A percentile compares a stretch with the other conserved stretches of the same genome.
Evolutionary conservation across 768 basidiomycete genomes (phyloP).

Genomic region (Heimioporus sp.): DNA sequence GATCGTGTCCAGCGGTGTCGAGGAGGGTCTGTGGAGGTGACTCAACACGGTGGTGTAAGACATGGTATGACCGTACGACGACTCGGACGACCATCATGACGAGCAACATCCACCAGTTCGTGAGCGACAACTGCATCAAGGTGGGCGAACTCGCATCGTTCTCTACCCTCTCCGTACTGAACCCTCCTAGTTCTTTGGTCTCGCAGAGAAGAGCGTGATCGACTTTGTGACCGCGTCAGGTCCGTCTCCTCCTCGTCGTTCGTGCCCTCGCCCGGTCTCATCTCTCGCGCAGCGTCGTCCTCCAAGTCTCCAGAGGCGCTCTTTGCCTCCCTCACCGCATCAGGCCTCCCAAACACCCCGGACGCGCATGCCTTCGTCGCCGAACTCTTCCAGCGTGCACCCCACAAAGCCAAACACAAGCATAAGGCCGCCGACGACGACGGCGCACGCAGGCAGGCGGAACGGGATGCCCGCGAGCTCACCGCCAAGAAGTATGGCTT

Average conservation of each 20-base stretch:
- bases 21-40: conserved; percentile 25
- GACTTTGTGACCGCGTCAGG: conserved; percentile 89
- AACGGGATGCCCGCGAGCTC: conserved; percentile 70
- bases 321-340: conserved; percentile 68
- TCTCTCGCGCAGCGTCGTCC: conserved; percentile 52
- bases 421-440: conserved; percentile 39
- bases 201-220: conserved; percentile 80
- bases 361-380: conserved; percentile 78
- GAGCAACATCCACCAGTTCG: conserved; percentile 63
- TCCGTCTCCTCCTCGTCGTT: conserved; percentile 28
- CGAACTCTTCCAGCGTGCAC: conserved; percentile 74
- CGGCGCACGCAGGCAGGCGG: conserved; percentile 60
- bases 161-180: too few species aligned
- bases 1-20: conserved; percentile 14
- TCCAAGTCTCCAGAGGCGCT: conserved; percentile 80
- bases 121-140: conserved; percentile 74
- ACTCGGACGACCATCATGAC: conserved; percentile 44
- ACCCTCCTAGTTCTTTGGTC: conserved; percentile 65
- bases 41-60: conserved; percentile 26
- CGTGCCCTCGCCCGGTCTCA: too few species aligned
- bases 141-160: conserved; percentile 31
- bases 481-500: conserved; percentile 75
- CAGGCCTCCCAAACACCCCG: conserved; percentile 79
- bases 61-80: neutral
- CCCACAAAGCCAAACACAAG: conserved; percentile 76